Percentiles rank a stretch among this genome's conserved stretches.
phyloP scores from a whole-genome alignment of 768 basidiomycete species.

The Brasilioporus rufonigricans region DNA sequence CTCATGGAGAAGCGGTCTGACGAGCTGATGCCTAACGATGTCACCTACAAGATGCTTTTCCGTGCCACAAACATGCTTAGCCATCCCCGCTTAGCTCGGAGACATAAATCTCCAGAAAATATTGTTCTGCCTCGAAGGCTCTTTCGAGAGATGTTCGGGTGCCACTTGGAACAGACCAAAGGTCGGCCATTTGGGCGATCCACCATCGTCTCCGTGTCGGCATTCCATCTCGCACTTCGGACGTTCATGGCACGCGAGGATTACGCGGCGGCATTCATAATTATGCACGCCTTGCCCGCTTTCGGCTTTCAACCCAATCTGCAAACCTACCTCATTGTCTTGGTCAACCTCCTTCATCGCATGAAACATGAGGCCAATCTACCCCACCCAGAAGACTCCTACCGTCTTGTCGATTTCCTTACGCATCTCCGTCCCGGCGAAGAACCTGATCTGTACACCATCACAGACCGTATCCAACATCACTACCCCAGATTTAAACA shows the following conservation, averaged over 20 bases:
- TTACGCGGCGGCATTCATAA: constrained; percentile 46
- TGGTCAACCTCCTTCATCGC: constrained; percentile 38
- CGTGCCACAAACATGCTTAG: constrained; percentile 23
- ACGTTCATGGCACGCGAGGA: constrained; percentile 44
- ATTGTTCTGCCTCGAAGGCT: constrained; percentile 39
- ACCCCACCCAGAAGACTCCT: not conserved
- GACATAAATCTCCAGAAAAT: constrained; percentile 17
- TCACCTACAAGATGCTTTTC: constrained; percentile 47
- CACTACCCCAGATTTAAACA: not conserved
- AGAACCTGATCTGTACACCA: constrained; percentile 8
- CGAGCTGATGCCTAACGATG: constrained; percentile 38
- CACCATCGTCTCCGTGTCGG: constrained; percentile 30
- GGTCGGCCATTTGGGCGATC: constrained; percentile 18
- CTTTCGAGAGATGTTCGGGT: constrained; percentile 44
- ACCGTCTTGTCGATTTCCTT: constrained; percentile 27
- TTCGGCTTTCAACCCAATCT: constrained; percentile 33
- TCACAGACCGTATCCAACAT: constrained; percentile 17
- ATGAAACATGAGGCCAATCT: constrained; percentile 24
- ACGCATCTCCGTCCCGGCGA: constrained; percentile 20
- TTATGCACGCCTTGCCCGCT: constrained; percentile 31
- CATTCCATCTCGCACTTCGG: constrained; percentile 44
- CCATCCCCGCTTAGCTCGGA: constrained; percentile 22
- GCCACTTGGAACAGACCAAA: constrained; percentile 26
- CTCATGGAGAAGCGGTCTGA: constrained; percentile 35
- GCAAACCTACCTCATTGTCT: constrained; percentile 39